These are phyloP conservation scores for Xanthoconium separans DNA, from an alignment of 1,284 basidiomycete genomes.

Conservation along the genomic window DNA sequence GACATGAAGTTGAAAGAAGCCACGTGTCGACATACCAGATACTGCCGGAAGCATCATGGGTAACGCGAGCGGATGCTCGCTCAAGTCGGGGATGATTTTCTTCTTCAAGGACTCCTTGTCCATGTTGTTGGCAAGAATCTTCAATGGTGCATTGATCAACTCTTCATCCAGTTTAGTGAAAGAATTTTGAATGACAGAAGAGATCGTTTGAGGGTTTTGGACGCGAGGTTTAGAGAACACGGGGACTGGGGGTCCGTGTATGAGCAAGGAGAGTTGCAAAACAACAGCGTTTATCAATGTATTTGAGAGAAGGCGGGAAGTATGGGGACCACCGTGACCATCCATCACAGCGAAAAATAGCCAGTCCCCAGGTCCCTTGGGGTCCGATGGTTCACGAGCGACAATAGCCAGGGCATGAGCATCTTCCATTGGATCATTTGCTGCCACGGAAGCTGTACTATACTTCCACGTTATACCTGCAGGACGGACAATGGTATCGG, in stretches of 20 bases:
- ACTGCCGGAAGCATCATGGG: constrained; percentile 78
- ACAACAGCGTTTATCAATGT: constrained; percentile 87
- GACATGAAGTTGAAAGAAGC: neutral
- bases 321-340: constrained; percentile 83
- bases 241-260: constrained; percentile 41
- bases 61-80: constrained; percentile 65
- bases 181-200: constrained; percentile 73
- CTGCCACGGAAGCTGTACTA: constrained; percentile 75
- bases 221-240: constrained; percentile 27
- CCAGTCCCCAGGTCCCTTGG: constrained; percentile 63
- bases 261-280: constrained; percentile 66
- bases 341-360: constrained; percentile 91
- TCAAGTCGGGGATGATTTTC: constrained; percentile 62
- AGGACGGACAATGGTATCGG: constrained; percentile 45
- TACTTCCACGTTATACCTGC: constrained; percentile 67
- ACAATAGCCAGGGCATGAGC: constrained; percentile 75
- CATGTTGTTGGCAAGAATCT: constrained; percentile 62
- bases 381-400: constrained; percentile 55
- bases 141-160: constrained; percentile 75
- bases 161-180: constrained; percentile 80
- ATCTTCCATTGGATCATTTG: constrained; percentile 92
- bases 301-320: constrained; percentile 82
- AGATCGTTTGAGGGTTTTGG: constrained; percentile 61
- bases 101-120: constrained; percentile 50
- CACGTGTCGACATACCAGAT: constrained; percentile 45